Evolutionary conservation across 257 asterid species (phyloP).

Genomic region (Plantago elongata): DNA sequence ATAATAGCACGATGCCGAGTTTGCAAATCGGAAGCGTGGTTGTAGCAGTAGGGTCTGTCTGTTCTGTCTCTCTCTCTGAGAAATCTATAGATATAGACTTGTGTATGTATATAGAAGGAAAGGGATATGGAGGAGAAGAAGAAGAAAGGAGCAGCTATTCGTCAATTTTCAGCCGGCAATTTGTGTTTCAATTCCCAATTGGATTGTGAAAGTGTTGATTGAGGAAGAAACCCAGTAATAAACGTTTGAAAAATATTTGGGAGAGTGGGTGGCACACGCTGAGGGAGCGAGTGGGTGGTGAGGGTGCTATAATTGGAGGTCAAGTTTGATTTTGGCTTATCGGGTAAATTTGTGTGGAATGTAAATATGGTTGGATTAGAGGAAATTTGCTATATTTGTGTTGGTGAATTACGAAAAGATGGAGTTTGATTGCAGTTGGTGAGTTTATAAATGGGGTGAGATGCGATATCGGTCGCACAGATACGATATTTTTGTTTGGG

Average conservation of each 20-base stretch:
- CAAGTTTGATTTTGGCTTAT: no score
- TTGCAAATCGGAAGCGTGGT: constrained; percentile 13
- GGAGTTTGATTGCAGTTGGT: not conserved
- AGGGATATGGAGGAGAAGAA: no score
- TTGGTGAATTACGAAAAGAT: not conserved
- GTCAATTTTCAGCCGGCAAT: not conserved
- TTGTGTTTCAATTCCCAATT: not conserved
- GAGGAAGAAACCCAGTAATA: not conserved
- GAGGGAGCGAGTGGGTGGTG: constrained; percentile 8
- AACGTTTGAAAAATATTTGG: not conserved
- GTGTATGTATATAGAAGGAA: not conserved
- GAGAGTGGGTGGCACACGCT: constrained; percentile 19
- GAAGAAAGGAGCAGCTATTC: no score
- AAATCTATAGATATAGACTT: not conserved
- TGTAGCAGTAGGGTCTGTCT: not conserved
- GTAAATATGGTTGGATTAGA: not conserved
- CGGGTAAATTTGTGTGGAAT: no score
- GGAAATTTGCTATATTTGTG: not conserved
- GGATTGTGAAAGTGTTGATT: no score
- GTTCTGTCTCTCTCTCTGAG: not conserved
- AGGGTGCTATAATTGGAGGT: no score
- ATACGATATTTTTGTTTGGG: no score
- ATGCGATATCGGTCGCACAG: no score
- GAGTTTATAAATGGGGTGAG: not conserved
- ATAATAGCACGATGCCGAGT: constrained; percentile 3